Evolutionary conservation across 73 alveolate species (phyloP), one percentile per base, ranked within the genome.

Genomic region (Paramecium octaurelia): DNA sequence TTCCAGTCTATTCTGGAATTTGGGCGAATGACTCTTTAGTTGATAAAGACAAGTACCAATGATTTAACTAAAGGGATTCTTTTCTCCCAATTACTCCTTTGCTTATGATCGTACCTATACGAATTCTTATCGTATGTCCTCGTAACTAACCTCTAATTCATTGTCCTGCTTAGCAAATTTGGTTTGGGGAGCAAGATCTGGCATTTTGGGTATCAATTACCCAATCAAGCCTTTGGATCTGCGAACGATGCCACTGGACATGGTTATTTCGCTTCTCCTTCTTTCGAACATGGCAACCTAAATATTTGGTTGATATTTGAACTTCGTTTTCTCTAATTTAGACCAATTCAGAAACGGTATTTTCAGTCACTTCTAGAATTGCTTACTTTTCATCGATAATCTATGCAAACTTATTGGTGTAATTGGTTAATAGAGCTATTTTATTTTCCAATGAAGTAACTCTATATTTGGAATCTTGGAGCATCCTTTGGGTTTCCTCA

Each of bases 181-280:
- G 10, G 88, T 75, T 75, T 75, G 18, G 1, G 58, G 58, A 12
- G 42, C 42, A 16, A 75, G 88, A 36, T 75, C 48, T 14, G 57
- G 57, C 38, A 75, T 75, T 75, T 40, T 75, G 12, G 88, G 88
- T 31, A 75, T 36, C 24, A 75, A 35, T 40, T 36, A 75, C 3
- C 88, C 88, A 34, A 75, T 75, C n/a, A 75, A 75, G 16, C 60
- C 58, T 75, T 75, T 75, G 2, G 88, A 21, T 75, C 48, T 75
- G 16, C 88, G 42, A 34, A 75, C 20, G 14, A 75, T 75, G 7
- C 38, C 58, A 35, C 36, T 36, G 4, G 88, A 34, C 60, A 75
- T 36, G n/a, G 88, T 75, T 35, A 75, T 31, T 40, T 34, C 31
- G 38, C 38, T 36, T 75, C 88, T 75, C 38, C 88, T 36, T 75